Conservation (phyloP, 2,329 filamentous ascomycete species). For the Xylaria arbuscula region DNA sequence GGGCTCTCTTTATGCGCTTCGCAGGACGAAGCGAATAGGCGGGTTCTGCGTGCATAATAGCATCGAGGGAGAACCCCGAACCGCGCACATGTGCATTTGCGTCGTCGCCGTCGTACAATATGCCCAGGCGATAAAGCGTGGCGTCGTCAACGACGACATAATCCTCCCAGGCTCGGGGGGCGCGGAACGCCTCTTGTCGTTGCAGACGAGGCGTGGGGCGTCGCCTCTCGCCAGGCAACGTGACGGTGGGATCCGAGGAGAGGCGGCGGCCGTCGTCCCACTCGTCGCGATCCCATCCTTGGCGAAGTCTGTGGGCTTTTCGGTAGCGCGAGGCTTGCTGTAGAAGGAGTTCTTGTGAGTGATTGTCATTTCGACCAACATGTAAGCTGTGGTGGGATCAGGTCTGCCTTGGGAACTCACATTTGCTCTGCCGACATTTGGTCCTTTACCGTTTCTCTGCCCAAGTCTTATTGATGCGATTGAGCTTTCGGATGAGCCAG, state of each 20-base stretch:
- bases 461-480: constrained; percentile 9
- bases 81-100: constrained; percentile 39
- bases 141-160: constrained; percentile 41
- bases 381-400: neutral
- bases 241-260: constrained; percentile 32
- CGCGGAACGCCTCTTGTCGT: constrained; percentile 48
- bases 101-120: constrained; percentile 46
- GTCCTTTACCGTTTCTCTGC: constrained; percentile 9
- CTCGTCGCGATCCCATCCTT: constrained; percentile 33
- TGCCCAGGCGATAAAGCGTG: constrained; percentile 45
- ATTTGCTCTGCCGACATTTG: constrained; percentile 11
- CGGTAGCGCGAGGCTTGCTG: neutral
- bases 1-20: constrained; percentile 38
- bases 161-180: constrained; percentile 35
- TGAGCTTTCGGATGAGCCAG: constrained; percentile 2
- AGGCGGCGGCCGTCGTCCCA: constrained; percentile 32
- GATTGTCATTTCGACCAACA: neutral
- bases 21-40: constrained; percentile 43
- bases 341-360: constrained; percentile 8
- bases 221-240: constrained; percentile 39
- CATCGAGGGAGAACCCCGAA: constrained; percentile 43
- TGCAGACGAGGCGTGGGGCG: constrained; percentile 41
- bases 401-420: constrained; percentile 17
- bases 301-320: constrained; percentile 3
- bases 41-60: constrained; percentile 43